Evolutionary conservation across 192 early-diverging fungal genomes (phyloP), one percentile per base, ranked within the genome.

Genomic region (Mortierella claussenii): DNA sequence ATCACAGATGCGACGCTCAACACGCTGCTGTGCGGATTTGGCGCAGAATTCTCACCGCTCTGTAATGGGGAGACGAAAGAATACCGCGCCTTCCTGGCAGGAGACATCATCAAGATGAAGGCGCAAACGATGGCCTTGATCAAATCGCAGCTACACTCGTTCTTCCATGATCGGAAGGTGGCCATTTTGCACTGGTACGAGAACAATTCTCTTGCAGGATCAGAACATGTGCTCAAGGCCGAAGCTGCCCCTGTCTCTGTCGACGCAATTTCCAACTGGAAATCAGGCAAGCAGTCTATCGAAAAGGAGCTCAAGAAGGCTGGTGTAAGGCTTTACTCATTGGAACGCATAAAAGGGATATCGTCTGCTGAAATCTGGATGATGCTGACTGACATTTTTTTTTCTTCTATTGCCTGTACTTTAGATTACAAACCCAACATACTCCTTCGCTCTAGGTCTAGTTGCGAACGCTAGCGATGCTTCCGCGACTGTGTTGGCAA

Each of bases 11-110:
- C 83, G 58, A 80, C 79, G n/a, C 71, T 92, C 69, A 91, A 88
- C 60, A 87, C 84, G 33, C 70, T 94, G 4, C 86, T 87, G 9
- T 88, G 85, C 1, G 90, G 91, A 6, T 69, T 85, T 21, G 82
- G 88, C 62, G 84, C 86, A 18, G 93, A 93, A 70, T 89, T 82
- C 24, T 73, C 92, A 43, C 93, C 93, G 9, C 61, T 91, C 4
- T 90, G 91, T 79, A 93, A 92, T 68, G 93, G 93, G n/a, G 93
- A 94, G 80, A 88, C 91, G 1, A 56, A 53, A 37, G 92, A 94
- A 80, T 93, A 93, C 79, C 87, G 74, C 60, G 80, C 79, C 13
- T 86, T 93, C 36, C 78, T 92, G 45, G 81, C 81, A 3, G 54
- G 30, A 12, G 83, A 86, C 32, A 70, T 91, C 53, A 70, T 90